Base-by-base conservation (phyloP, 2,329 filamentous ascomycete species). In the Helotiales sp. region DNA sequence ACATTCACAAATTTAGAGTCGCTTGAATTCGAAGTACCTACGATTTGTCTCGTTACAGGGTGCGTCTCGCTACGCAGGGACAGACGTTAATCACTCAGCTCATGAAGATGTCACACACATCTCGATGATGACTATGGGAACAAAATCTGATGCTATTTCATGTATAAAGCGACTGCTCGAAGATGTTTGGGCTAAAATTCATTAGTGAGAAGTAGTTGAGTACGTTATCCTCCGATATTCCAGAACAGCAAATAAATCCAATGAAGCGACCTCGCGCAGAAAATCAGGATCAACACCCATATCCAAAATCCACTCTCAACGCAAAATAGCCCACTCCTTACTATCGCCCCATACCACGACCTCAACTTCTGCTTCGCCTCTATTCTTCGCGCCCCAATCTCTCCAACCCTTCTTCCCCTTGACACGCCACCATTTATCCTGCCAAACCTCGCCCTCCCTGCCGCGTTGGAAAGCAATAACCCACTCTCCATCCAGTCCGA, bases 21-120 rank as follows among this genome's bases (percentile, higher is more conserved):
- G 40, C 40, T 46, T 46, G 40, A 46, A 46, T 17, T 46, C 19
- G 40, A 46, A 46, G 40, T 46, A 46, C 40, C 40, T 46, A 27
- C 19, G 25, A 46, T 46, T 46, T 46, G 40, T 46, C 40, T 46
- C 40, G 40, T 46, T 34, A 34, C 31, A 34, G 31, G 31, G 31
- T 34, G 31, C 31, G 31, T 34, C 31, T 34, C 31, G 31, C 12
- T 4, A 46, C 17, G 40, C 40, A 46, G 40, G 40, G 40, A 46
- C 8, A 46, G 40, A 46, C 19, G 22, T 44, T 40, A 40, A n/a
- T n/a, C n/a, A n/a, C n/a, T n/a, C n/a, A n/a, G n/a, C n/a, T n/a
- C n/a, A n/a, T n/a, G n/a, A n/a, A n/a, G n/a, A n/a, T n/a, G n/a
- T n/a, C n/a, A n/a, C n/a, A n/a, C n/a, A n/a, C n/a, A n/a, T n/a